Percentiles rank a stretch among this genome's conserved stretches.
phyloP scores from a whole-genome alignment of 225 moss, liverwort and hornwort species.

The Anthoceros angustus region DNA sequence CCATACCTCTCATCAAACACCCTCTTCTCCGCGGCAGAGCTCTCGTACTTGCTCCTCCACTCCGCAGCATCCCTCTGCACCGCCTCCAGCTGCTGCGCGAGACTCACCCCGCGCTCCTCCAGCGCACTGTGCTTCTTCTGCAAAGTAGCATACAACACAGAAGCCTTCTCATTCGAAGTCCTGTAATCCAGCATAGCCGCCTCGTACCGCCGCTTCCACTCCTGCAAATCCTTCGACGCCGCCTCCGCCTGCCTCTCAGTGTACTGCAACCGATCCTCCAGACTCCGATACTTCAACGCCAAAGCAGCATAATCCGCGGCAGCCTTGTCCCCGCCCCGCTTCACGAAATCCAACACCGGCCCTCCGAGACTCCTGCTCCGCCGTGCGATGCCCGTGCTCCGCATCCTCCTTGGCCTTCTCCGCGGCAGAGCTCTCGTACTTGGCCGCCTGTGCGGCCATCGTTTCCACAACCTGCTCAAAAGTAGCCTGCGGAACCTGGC shows the following conservation, averaged over 20 bases:
- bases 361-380: constrained; percentile 68
- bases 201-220: constrained; percentile 84
- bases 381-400: no score
- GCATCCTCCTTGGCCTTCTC: no score
- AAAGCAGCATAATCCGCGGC: constrained; percentile 56
- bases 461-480: constrained; percentile 57
- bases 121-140: constrained; percentile 49
- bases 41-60: constrained; percentile 57
- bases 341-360: constrained; percentile 64
- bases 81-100: constrained; percentile 37
- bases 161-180: constrained; percentile 38
- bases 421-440: constrained; percentile 56
- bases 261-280: constrained; percentile 53
- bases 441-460: constrained; percentile 37
- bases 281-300: constrained; percentile 53
- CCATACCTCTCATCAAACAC: constrained; percentile 34
- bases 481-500: constrained; percentile 51
- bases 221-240: constrained; percentile 58
- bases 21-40: constrained; percentile 20
- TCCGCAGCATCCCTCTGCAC: constrained; percentile 36
- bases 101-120: constrained; percentile 34
- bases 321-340: constrained; percentile 53
- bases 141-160: constrained; percentile 33
- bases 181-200: constrained; percentile 42
- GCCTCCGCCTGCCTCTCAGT: constrained; percentile 70